These are phyloP conservation scores for Penicillium corylophilum DNA, from an alignment of 2,329 filamentous ascomycete species.

Conservation along the genomic window DNA sequence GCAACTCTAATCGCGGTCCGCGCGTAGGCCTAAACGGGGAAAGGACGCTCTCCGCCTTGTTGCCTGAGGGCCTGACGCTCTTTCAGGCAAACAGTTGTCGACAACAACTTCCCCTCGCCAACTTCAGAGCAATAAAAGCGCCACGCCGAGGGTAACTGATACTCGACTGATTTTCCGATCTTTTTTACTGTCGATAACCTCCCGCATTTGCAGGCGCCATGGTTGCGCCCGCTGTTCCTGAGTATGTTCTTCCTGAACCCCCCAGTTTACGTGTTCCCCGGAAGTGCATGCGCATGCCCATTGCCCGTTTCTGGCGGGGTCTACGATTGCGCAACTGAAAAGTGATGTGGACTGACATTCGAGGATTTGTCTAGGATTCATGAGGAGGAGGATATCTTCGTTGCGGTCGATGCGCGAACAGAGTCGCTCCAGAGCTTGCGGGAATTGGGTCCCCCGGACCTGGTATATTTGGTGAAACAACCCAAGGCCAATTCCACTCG, in stretches of 20 bases:
- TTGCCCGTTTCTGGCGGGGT: slow-evolving; percentile 7
- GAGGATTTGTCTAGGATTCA: slow-evolving; percentile 66
- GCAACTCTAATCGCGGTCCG: slow-evolving; percentile 13
- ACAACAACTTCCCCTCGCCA: slow-evolving; percentile 12
- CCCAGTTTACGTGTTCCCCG: slow-evolving; percentile 30
- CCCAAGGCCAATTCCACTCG: slow-evolving; percentile 58
- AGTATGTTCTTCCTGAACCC: slow-evolving; percentile 54
- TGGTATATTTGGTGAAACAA: slow-evolving; percentile 89
- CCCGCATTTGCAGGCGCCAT: slow-evolving; percentile 49
- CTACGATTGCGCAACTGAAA: slow-evolving; percentile 5
- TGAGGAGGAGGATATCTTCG: slow-evolving; percentile 80
- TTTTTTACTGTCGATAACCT: slow-evolving; percentile 3
- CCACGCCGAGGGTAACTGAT: not conserved
- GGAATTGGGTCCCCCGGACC: slow-evolving; percentile 91
- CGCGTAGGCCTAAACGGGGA: slow-evolving; percentile 19
- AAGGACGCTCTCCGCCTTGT: slow-evolving; percentile 18
- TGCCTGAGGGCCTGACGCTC: slow-evolving; percentile 24
- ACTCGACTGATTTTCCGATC: not conserved
- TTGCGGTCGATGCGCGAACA: slow-evolving; percentile 88
- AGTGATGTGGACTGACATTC: slow-evolving; percentile 19
- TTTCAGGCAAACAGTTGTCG: slow-evolving; percentile 6
- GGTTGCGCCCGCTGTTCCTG: slow-evolving; percentile 73
- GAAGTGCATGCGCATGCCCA: slow-evolving; percentile 22
- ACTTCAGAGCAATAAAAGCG: not conserved
- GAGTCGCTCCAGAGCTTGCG: slow-evolving; percentile 82